These are phyloP conservation scores for Arabis hirsuta DNA, from an alignment of 345 rosid species.

Conservation along the genomic window DNA sequence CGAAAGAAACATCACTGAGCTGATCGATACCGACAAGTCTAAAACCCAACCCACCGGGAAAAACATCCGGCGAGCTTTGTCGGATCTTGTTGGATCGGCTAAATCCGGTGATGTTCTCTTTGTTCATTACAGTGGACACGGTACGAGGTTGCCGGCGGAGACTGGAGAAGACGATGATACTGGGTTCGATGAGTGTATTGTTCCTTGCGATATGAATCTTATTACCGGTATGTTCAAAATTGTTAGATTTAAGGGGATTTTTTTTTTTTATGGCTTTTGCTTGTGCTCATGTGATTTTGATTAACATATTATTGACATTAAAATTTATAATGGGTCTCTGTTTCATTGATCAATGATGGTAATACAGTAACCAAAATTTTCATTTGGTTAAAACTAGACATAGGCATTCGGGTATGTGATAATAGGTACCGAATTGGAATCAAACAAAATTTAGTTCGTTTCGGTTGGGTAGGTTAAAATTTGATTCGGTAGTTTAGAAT, in stretches of 20 bases:
- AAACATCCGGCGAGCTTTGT: conserved; percentile 64
- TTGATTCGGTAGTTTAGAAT: too few relatives aligned
- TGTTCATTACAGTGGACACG: conserved; percentile 95
- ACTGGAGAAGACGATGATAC: conserved; percentile 96
- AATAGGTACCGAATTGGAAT: too few relatives aligned
- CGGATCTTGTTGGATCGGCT: conserved; percentile 63
- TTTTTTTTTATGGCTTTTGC: background rate
- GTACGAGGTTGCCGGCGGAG: conserved; percentile 97
- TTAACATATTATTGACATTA: background rate
- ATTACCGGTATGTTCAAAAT: conserved; percentile 58
- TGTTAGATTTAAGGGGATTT: background rate
- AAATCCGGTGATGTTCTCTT: conserved; percentile 64
- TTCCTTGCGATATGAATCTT: conserved; percentile 95
- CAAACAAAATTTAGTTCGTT: too few relatives aligned
- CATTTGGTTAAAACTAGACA: background rate
- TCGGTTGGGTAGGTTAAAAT: too few relatives aligned
- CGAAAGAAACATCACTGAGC: conserved; percentile 58
- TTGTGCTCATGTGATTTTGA: background rate
- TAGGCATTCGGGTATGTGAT: too few relatives aligned
- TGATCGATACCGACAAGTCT: conserved; percentile 75
- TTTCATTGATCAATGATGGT: background rate
- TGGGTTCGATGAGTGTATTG: conserved; percentile 94
- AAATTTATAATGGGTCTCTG: background rate
- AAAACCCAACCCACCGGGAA: conserved; percentile 76
- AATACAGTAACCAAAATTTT: background rate